Evolutionary conservation across 129 eudicot genomes (phyloP).

Genomic region (Scalesia atractyloides): DNA sequence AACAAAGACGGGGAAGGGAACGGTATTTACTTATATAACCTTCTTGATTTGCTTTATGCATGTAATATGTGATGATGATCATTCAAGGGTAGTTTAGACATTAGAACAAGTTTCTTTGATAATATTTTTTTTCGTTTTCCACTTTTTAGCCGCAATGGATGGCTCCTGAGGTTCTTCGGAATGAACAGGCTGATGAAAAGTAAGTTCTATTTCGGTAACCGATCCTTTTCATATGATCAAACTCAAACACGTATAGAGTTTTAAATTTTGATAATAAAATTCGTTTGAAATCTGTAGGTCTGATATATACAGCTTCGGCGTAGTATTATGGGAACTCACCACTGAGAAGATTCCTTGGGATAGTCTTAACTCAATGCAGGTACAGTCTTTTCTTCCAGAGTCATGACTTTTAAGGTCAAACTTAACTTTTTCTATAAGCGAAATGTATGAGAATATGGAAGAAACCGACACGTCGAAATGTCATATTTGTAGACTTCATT

Average conservation of each 20-base stretch:
- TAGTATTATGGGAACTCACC: slow-evolving; percentile 87
- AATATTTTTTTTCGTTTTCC: neutral
- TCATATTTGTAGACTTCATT: neutral
- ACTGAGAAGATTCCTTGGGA: slow-evolving; percentile 98
- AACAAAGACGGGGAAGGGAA: slow-evolving; percentile 94
- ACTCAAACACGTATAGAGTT: neutral
- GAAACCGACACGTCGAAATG: neutral
- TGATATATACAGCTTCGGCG: slow-evolving; percentile 94
- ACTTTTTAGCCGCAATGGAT: slow-evolving; percentile 94
- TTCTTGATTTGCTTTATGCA: slow-evolving; percentile 18
- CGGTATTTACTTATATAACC: slow-evolving; percentile 52
- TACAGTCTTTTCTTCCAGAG: slow-evolving; percentile 23
- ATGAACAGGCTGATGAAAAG: slow-evolving; percentile 96
- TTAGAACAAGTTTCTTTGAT: neutral
- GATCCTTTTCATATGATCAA: slow-evolving; percentile 10
- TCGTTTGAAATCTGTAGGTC: slow-evolving; percentile 51
- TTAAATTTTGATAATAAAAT: slow-evolving; percentile 9
- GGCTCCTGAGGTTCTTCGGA: slow-evolving; percentile 99
- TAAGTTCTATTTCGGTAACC: slow-evolving; percentile 28
- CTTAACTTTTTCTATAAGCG: neutral
- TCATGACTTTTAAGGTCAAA: slow-evolving; percentile 15
- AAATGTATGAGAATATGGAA: neutral
- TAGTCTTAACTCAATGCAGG: slow-evolving; percentile 96
- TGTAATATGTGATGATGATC: neutral
- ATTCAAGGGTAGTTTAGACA: slow-evolving; percentile 8